Conservation (phyloP, 805 yeast genomes). For the Danielozyma ontarioensis region DNA sequence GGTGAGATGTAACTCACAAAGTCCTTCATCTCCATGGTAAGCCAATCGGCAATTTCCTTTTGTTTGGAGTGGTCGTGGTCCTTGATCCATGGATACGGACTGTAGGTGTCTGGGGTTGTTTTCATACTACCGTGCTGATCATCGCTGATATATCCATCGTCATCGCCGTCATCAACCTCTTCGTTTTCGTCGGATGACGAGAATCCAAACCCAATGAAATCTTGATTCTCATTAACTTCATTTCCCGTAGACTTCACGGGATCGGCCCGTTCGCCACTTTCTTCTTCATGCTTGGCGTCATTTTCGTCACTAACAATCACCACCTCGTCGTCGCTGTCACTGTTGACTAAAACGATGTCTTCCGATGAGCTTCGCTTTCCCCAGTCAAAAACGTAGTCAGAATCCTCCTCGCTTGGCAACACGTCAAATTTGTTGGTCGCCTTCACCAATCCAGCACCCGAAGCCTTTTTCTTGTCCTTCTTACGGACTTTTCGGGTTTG, state of each 20-base stretch:
- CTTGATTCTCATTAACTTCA: conserved; percentile 42
- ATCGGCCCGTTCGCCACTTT: conserved; percentile 5
- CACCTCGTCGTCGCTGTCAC: conserved; percentile 13
- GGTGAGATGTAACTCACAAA: conserved; percentile 86
- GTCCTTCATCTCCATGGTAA: conserved; percentile 78
- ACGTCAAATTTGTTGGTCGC: conserved; percentile 17
- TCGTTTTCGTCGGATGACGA: conserved; percentile 39
- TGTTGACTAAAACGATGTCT: conserved; percentile 23
- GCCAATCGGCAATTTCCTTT: conserved; percentile 78
- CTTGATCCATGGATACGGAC: conserved; percentile 68
- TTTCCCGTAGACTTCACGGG: conserved; percentile 16
- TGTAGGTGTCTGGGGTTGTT: conserved; percentile 11
- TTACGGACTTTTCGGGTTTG: conserved; percentile 17
- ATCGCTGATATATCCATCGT: conserved; percentile 30
- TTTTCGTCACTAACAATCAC: conserved; percentile 19
- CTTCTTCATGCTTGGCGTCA: conserved; percentile 4
- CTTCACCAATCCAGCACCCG: conserved; percentile 6
- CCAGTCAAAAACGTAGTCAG: conserved; percentile 18
- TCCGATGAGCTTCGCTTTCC: conserved; percentile 7
- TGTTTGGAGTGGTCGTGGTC: conserved; percentile 74
- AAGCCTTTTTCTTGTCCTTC: conserved; percentile 10
- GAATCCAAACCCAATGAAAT: conserved; percentile 53
- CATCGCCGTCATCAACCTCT: conserved; percentile 16
- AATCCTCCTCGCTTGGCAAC: conserved; percentile 17
- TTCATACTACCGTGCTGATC: conserved; percentile 23